Evolutionary conservation across 2,329 filamentous ascomycete species (phyloP).

Genomic region (Monilinia aucupariae): DNA sequence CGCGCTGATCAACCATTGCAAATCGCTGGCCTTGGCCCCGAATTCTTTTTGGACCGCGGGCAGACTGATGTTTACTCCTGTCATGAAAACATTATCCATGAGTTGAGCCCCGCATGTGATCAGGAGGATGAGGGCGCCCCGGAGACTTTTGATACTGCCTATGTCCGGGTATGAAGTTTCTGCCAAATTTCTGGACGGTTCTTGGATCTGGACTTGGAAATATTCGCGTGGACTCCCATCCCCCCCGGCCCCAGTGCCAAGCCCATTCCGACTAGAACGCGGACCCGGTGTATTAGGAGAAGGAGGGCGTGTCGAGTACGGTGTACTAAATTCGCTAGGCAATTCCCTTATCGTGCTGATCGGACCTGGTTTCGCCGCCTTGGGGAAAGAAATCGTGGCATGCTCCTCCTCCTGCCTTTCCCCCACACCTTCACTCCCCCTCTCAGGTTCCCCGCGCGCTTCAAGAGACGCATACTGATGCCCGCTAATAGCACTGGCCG

Average conservation of each 20-base stretch:
- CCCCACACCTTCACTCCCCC: background rate
- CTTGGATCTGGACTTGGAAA: conserved; percentile 6
- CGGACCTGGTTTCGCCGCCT: conserved; percentile 9
- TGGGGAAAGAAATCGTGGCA: conserved; percentile 12
- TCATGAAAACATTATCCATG: conserved; percentile 43
- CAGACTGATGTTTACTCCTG: conserved; percentile 39
- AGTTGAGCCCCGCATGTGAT: conserved; percentile 41
- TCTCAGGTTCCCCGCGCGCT: background rate
- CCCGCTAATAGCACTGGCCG: conserved; percentile 6
- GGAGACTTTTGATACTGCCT: conserved; percentile 37
- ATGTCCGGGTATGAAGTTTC: conserved; percentile 11
- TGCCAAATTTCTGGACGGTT: background rate
- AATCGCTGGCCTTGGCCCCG: conserved; percentile 34
- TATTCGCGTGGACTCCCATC: background rate
- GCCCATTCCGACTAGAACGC: background rate
- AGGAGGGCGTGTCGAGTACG: conserved; percentile 18
- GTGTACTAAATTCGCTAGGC: conserved; percentile 18
- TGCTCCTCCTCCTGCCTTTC: background rate
- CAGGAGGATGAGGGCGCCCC: conserved; percentile 37
- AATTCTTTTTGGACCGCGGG: conserved; percentile 40
- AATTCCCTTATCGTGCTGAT: conserved; percentile 16
- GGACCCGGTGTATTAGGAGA: conserved; percentile 9
- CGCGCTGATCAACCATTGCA: conserved; percentile 41
- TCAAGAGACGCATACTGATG: conserved; percentile 8
- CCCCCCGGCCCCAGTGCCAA: background rate